Conservation (phyloP, 2,329 filamentous ascomycete species). For the Domatiomyces catenatus region DNA sequence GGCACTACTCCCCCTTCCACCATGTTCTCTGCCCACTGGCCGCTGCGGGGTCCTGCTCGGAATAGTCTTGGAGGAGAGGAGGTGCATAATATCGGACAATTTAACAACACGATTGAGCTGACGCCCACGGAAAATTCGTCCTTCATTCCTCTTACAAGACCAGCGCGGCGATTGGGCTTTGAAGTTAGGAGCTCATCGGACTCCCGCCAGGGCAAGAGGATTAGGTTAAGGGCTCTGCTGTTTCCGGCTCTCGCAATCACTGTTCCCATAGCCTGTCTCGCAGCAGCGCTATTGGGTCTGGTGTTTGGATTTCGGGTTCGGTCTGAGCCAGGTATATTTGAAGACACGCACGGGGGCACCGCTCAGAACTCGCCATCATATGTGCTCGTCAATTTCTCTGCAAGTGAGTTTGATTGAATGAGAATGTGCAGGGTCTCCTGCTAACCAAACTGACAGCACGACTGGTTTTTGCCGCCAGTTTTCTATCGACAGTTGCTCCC, state of each 20-base stretch:
- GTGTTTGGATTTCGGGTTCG: conserved; percentile 13
- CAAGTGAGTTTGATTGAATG: conserved; percentile 2
- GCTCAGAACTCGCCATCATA: conserved; percentile 6
- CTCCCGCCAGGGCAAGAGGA: not conserved
- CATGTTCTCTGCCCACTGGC: not conserved
- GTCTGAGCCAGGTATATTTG: conserved; percentile 7
- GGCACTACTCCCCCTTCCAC: not conserved
- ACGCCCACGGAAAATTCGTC: not conserved
- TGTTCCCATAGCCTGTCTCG: conserved; percentile 12
- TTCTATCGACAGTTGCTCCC: conserved; percentile 14
- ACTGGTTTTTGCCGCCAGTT: conserved; percentile 14
- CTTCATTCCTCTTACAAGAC: not conserved
- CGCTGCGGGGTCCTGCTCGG: not conserved
- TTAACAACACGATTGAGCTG: not conserved
- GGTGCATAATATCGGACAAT: not conserved
- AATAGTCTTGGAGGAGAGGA: not conserved
- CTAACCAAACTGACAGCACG: conserved; percentile 1
- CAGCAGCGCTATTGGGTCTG: conserved; percentile 10
- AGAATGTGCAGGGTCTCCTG: not conserved
- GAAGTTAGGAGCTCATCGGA: not conserved
- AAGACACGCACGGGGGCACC: conserved; percentile 2
- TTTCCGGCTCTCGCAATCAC: conserved; percentile 10
- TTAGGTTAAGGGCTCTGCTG: conserved; percentile 7
- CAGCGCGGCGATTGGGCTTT: not conserved
- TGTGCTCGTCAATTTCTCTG: conserved; percentile 15